Evolutionary conservation across 768 basidiomycete species (phyloP), one percentile per base, ranked within the genome.

Genomic region (Suillus subaureus): DNA sequence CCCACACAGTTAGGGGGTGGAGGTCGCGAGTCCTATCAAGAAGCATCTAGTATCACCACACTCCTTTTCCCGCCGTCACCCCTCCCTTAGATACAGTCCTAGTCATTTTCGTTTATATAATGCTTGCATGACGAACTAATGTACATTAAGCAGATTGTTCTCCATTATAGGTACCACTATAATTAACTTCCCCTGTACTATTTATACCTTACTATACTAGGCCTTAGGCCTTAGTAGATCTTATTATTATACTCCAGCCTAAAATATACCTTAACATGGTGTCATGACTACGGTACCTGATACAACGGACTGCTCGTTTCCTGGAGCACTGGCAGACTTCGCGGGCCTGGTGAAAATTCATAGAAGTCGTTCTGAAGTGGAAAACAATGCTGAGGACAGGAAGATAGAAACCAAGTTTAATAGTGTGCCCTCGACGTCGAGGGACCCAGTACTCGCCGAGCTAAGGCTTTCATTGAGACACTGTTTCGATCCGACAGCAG

Each of bases 11-110:
- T 75, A 13, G 58, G 58, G 16, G 58, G 58, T 4, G 74, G 74
- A 42, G 75, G 65, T 15, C 39, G 62, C 31, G 49, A 70, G 15
- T 64, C 74, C n/a, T 31, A 62, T 47, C 37, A 68, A 45, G 45
- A 74, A 33, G 73, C 73, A 21, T 40, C 54, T 3, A 76, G 67
- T 51, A 67, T 76, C 13, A 66, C 68, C 2, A 26, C 68, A 2
- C 3, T 61, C 21, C 54, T 74, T 18, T 39, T 74, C 31, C 68
- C 73, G 18, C 11, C 9, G 7, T 28, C 26, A 26, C 40, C 40
- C 6, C 23, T 39, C 3, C 23, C 13, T 26, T 26, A 26, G 21
- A 6, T 33, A 33, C 4, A n/a, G 54, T 31, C 12, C 2, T 6
- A 18, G 28, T 40, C 16, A 11, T 26, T 23, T 23, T 23, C 15